Percentiles rank a stretch among this genome's conserved stretches.
These are phyloP conservation scores for Ilex paraguariensis DNA, from an alignment of 305 asterid species.

Conservation along the genomic window DNA sequence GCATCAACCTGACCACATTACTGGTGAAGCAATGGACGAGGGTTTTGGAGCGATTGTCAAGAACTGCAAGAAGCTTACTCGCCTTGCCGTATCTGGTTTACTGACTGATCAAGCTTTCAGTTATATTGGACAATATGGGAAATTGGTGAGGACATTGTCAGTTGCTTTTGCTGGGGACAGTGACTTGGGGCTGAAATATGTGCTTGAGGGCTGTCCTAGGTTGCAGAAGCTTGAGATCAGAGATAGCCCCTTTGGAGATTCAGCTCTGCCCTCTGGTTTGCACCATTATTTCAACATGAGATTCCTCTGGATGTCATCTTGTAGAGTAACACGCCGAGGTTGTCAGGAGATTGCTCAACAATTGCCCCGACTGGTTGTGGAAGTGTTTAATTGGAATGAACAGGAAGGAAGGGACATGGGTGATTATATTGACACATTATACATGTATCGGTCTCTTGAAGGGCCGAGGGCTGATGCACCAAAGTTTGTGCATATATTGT, in stretches of 20 bases:
- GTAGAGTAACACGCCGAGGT: conserved; percentile 35
- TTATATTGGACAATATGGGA: conserved; percentile 45
- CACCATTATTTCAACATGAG: conserved; percentile 54
- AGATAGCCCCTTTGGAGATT: conserved; percentile 56
- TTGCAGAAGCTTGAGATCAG: conserved; percentile 54
- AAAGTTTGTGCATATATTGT: conserved; percentile 30
- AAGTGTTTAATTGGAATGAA: conserved; percentile 25
- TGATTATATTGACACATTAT: conserved; percentile 34
- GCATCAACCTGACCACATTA: conserved; percentile 36
- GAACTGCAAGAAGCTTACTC: conserved; percentile 55
- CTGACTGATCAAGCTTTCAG: conserved; percentile 41
- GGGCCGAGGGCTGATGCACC: conserved; percentile 49
- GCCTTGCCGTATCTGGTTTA: conserved; percentile 50
- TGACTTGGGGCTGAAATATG: conserved; percentile 37
- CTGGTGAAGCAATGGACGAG: conserved; percentile 53
- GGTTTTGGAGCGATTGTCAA: conserved; percentile 57
- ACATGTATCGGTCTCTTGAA: conserved; percentile 50
- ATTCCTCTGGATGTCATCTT: conserved; percentile 48
- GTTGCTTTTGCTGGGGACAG: conserved; percentile 51
- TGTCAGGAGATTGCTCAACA: conserved; percentile 36
- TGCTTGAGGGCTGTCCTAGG: conserved; percentile 47
- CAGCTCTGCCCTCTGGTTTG: conserved; percentile 38
- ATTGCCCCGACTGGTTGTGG: conserved; percentile 44
- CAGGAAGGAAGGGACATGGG: conserved; percentile 5
- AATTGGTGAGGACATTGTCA: conserved; percentile 42